These are phyloP conservation scores for Candida mattraensis DNA, from an alignment of 805 yeast species.

Conservation along the genomic window DNA sequence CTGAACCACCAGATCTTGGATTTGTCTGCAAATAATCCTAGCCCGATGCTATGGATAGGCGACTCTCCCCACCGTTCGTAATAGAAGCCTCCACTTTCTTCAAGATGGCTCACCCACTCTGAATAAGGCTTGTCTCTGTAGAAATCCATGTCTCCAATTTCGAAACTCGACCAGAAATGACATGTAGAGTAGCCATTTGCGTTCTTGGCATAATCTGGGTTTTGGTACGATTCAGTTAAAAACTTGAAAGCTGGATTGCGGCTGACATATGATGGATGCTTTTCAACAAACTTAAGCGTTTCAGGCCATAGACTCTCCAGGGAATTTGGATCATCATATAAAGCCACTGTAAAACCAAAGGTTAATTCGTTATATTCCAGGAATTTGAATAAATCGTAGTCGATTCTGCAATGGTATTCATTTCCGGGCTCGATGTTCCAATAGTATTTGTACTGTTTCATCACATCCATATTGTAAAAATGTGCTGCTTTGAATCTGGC, in stretches of 20 bases:
- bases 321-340: slow-evolving; percentile 63
- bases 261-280: slow-evolving; percentile 57
- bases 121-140: slow-evolving; percentile 70
- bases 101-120: slow-evolving; percentile 64
- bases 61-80: slow-evolving; percentile 68
- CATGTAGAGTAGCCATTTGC: slow-evolving; percentile 70
- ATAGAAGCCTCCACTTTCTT: slow-evolving; percentile 74
- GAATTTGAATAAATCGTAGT: slow-evolving; percentile 77
- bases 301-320: slow-evolving; percentile 76
- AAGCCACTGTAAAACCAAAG: slow-evolving; percentile 74
- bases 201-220: slow-evolving; percentile 42
- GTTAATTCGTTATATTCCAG: slow-evolving; percentile 72
- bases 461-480: slow-evolving; percentile 67
- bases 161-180: slow-evolving; percentile 87
- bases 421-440: slow-evolving; percentile 93
- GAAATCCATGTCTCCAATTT: slow-evolving; percentile 70
- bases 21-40: slow-evolving; percentile 47
- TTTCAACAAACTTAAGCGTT: slow-evolving; percentile 60
- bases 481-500: slow-evolving; percentile 85
- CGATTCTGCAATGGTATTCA: slow-evolving; percentile 70
- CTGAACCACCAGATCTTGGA: slow-evolving; percentile 50
- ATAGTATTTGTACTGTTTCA: slow-evolving; percentile 75
- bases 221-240: slow-evolving; percentile 69
- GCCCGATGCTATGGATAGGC: slow-evolving; percentile 50
- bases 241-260: slow-evolving; percentile 65